phyloP scores from a whole-genome alignment of 129 eudicot species.

The Chrysanthemum lavandulifolium region DNA sequence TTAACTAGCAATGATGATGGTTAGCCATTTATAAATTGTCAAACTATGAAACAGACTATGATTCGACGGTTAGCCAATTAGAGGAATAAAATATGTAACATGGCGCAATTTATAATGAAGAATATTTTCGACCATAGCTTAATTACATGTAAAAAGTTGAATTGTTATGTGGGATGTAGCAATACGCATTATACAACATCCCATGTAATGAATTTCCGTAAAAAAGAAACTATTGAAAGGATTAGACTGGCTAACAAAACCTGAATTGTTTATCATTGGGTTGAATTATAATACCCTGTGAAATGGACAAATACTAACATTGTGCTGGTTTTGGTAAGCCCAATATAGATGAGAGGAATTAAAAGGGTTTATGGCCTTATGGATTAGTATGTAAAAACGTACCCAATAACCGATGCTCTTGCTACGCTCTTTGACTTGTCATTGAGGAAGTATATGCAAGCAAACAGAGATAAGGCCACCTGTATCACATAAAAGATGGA shows the following conservation, averaged over 20 bases:
- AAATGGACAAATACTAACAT: background rate
- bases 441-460: conserved; percentile 86
- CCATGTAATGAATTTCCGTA: background rate
- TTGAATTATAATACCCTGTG: background rate
- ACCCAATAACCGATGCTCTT: conserved; percentile 75
- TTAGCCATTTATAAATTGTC: conserved; percentile 1
- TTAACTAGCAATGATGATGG: background rate
- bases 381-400: conserved; percentile 22
- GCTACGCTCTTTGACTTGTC: conserved; percentile 78
- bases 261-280: background rate
- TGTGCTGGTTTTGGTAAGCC: background rate
- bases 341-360: background rate
- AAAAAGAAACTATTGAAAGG: background rate
- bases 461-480: conserved; percentile 67
- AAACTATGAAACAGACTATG: background rate
- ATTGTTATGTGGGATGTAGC: background rate
- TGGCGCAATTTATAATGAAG: background rate
- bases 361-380: background rate
- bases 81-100: background rate
- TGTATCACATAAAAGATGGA: conserved; percentile 17
- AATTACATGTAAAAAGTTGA: background rate
- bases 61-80: too few relatives aligned
- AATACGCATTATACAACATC: background rate
- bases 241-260: background rate
- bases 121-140: background rate